These are phyloP conservation scores for Fusarium graminum DNA, from an alignment of 2,329 filamentous ascomycete species.

Conservation along the genomic window DNA sequence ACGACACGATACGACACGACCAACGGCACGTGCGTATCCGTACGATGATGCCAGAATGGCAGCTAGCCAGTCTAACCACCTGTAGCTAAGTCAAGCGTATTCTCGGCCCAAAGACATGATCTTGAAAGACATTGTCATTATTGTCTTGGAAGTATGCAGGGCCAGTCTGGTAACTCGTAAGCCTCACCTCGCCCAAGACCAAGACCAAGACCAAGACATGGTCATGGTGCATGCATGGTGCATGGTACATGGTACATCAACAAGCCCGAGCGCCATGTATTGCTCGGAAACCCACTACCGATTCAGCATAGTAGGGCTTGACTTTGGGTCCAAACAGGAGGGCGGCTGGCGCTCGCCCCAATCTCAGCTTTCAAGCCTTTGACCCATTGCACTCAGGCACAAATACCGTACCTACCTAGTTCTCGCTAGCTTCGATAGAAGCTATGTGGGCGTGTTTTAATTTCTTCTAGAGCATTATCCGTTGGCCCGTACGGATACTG, in stretches of 20 bases:
- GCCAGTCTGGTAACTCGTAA: conserved; percentile 11
- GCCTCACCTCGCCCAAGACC: conserved; percentile 8
- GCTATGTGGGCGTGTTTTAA: conserved; percentile 36
- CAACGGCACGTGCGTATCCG: background rate
- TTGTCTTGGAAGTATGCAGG: background rate
- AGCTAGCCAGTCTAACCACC: background rate
- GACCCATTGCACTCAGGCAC: conserved; percentile 2
- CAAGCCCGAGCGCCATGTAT: conserved; percentile 1
- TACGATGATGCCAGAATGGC: background rate
- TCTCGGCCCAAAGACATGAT: background rate
- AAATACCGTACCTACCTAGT: background rate
- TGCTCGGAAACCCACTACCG: conserved; percentile 32
- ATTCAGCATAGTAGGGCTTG: conserved; percentile 16
- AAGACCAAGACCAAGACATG: background rate
- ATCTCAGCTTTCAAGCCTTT: conserved; percentile 12
- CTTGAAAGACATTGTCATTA: background rate
- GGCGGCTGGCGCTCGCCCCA: conserved; percentile 26
- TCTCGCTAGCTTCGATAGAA: conserved; percentile 14
- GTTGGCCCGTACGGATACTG: background rate
- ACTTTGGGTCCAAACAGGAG: conserved; percentile 14
- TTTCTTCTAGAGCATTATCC: conserved; percentile 7
- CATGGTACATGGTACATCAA: background rate
- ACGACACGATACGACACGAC: no score
- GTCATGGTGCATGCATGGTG: background rate
- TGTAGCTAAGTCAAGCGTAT: background rate